Base-by-base conservation (phyloP, 257 asterid species). In the Mitragyna speciosa region DNA sequence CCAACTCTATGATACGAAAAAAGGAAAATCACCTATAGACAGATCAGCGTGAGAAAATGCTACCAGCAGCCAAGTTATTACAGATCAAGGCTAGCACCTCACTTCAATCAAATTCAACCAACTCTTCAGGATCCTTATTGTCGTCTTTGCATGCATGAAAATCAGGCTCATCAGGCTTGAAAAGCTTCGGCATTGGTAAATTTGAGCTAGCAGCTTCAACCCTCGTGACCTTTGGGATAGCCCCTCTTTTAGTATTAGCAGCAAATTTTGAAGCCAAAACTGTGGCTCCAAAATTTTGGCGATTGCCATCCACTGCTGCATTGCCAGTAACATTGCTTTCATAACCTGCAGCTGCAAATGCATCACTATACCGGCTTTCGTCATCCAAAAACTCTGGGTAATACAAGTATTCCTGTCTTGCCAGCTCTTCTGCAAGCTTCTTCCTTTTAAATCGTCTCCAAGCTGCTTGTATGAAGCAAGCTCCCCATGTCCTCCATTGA, bases 401-500 rank as follows among this genome's bases (percentile, higher is more conserved):
- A 68, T 70, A 85, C 76, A 85, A 64, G 85, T 87, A 86, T 88
- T 92, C 97, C 3, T 88, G 88, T 72, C 88, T 87, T 0, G 87
- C 81, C 65, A 94, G 82, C 43, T 92, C 92, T 73, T 87, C 91
- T 0, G 95, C 92, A 0, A 89, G 86, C 69, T 82, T 91, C 83
- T 56, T 85, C 48, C 86, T 79, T 54, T 74, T 79, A 43, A 73
- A 78, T 24, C 95, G 78, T 41, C 97, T 87, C 93, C 92, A 89
- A 0, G 92, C 93, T 0, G 91, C 95, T 73, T 92, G 94, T 47
- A 92, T 36, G 17, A 88, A 90, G 79, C 98, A 90, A 65, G 97
- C 94, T 5, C 96, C 96, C 98, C 98, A 92, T 17, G 96, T 90
- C 85, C 97, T 87, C 98, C 97, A 94, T 54, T 92, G 98, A 74